Conservation (phyloP, 1,139 yeast genomes). For the Debaryomyces nepalensis region DNA sequence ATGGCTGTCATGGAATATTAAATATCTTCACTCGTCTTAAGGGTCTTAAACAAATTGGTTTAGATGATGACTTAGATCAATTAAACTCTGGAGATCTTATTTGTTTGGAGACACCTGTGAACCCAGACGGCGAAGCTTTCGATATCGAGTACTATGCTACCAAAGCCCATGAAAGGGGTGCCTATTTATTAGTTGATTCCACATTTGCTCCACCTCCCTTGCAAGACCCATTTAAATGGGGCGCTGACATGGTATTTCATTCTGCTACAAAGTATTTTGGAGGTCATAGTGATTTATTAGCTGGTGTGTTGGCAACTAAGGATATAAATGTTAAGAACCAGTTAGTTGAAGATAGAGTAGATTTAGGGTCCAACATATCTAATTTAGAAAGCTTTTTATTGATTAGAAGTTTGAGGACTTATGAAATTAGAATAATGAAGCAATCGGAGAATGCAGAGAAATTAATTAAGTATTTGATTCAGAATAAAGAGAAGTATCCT, state of each 20-base stretch:
- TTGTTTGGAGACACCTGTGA: too few relatives aligned
- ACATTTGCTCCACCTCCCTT: too few relatives aligned
- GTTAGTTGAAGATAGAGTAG: conserved; percentile 63
- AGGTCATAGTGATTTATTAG: conserved; percentile 90
- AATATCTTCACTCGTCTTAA: too few relatives aligned
- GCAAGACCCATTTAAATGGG: too few relatives aligned
- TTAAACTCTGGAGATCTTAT: too few relatives aligned
- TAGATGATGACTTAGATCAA: too few relatives aligned
- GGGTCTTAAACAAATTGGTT: too few relatives aligned
- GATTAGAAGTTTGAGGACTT: conserved; percentile 80
- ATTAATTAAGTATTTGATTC: conserved; percentile 61
- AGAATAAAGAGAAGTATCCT: conserved; percentile 52
- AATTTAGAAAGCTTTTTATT: conserved; percentile 77
- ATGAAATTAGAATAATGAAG: conserved; percentile 64
- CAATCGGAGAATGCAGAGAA: conserved; percentile 68
- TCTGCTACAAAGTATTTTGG: conserved; percentile 92
- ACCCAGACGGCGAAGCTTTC: too few relatives aligned
- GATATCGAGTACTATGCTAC: too few relatives aligned
- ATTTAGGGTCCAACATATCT: conserved; percentile 77
- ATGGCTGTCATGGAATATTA: too few relatives aligned
- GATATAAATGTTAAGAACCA: conserved; percentile 48
- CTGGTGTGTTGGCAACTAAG: conserved; percentile 76
- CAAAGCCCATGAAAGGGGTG: too few relatives aligned
- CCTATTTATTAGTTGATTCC: too few relatives aligned
- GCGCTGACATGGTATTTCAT: conserved; percentile 84